Base-by-base conservation (phyloP, 495 filamentous ascomycete species). In the Aspergillus olivimuriae region DNA sequence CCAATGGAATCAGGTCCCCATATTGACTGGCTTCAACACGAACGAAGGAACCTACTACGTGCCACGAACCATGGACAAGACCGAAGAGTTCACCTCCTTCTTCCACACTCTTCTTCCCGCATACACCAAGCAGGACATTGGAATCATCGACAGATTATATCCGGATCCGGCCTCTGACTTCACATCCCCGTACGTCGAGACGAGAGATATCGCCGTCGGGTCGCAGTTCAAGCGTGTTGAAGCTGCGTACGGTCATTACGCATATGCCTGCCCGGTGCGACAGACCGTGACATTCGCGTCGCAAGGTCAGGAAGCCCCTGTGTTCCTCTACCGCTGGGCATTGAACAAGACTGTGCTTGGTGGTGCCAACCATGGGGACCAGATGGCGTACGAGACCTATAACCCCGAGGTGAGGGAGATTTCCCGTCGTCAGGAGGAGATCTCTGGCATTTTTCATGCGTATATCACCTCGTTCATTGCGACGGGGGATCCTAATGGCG, bases 31-130 rank as follows among this genome's bases (percentile, higher is more conserved):
- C 21, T 84, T 73, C 61, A 81, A 79, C 59, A 74, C 74, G 21
- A 80, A 86, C 48, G 82, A 84, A 51, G 82, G 82, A 31, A 68
- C 78, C 2, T 58, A 63, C 34, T 86, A 83, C 55, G 70, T 83
- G 17, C 74, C 77, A 4, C 22, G 58, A 34, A 44, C 50, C 18
- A 68, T 73, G 43, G 52, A 64, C 5, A 67, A 62, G 17, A 55
- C 68, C 12, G 55, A 51, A 0, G 66, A 78, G 10, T 81, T 83
- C 62, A 64, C 61, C 11, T 40, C 46, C 11, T 83, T 84, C 51
- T 80, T 81, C 69, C 49, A 57, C 0, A 63, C 48, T 2, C 68
- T 84, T 14, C 71, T 84, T 28, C 80, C 80, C 1, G 58, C 63
- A 14, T 44, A 54, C 0, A 45, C 64, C 4, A 74, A 78, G 43